A percentile compares a stretch with the other conserved stretches of the same genome.
phyloP scores from a whole-genome alignment of 179 eudicot genomes.

The Silene noctiflora region DNA sequence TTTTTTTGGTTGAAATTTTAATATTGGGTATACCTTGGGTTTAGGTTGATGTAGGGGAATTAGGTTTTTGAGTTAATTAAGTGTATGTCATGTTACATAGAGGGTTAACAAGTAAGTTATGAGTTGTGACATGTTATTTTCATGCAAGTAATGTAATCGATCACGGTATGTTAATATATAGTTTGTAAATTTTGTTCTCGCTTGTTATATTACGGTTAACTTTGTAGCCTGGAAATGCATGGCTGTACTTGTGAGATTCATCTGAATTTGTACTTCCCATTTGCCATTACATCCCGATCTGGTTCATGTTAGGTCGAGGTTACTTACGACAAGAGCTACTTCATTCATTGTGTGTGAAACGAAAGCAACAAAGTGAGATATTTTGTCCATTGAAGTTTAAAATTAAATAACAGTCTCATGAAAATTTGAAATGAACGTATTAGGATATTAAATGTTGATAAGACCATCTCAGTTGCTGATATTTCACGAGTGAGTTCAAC shows the following conservation, averaged over 20 bases:
- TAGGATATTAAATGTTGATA: too few relatives aligned
- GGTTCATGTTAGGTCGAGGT: too few relatives aligned
- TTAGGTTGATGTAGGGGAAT: constrained; percentile 3
- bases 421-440: too few relatives aligned
- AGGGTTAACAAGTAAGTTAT: not conserved
- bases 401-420: too few relatives aligned
- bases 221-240: not conserved
- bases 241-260: not conserved
- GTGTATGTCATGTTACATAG: not conserved
- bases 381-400: too few relatives aligned
- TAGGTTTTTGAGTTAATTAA: constrained; percentile 5
- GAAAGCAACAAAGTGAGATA: too few relatives aligned
- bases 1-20: not conserved
- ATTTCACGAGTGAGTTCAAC: too few relatives aligned
- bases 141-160: constrained; percentile 10
- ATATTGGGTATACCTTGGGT: constrained; percentile 21
- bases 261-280: not conserved
- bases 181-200: constrained; percentile 14
- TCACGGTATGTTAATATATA: constrained; percentile 9
- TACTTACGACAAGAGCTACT: too few relatives aligned
- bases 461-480: too few relatives aligned
- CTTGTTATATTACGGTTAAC: not conserved
- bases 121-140: constrained; percentile 13
- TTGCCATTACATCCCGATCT: too few relatives aligned
- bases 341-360: too few relatives aligned